Base-by-base conservation (phyloP, 257 asterid genomes). In the Solanum gandarillasii region DNA sequence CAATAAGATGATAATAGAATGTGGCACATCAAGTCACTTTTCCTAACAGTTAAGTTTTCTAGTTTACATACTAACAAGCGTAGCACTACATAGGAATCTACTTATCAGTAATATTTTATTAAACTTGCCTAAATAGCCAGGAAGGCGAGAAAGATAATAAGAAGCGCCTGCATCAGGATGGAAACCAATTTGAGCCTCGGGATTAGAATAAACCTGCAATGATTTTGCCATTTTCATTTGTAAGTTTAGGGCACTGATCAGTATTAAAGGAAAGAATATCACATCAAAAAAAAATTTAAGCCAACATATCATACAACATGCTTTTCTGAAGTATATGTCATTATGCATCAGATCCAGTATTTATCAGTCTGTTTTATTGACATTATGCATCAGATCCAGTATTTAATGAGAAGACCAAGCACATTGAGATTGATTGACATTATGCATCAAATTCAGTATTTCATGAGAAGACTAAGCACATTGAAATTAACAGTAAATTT, bases 141-240 rank as follows among this genome's bases (percentile, higher is more conserved):
- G 99, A 83, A 97, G 98, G 60, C 97, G 99, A 89, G 99, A 95
- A 88, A 97, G 98, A 94, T 93, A 96, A 92, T 96, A 96, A 25
- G 99, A 97, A 87, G 98, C 97, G 86, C 99, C 99, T 87, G 96
- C 94, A 96, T 96, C 99, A 83, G 99, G 99, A 94, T 97, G 99
- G 88, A 96, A 96, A 88, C 99, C 99, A 84, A 97, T 88, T 88
- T 97, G 98, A 89, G 92, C 98, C 91, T 97, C 99, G 3, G 99
- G 98, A 52, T 87, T 27, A n/a, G 97, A 91, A 90, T 92, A 97
- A 70, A 94, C 93, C 99, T 97, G 94, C 84, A 90, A 87, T 60
- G 29, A 29, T 81, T 81, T 81, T 81, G 39, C 85, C 85, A 81
- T 48, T 81, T 81, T 35, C 39, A 31, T 81, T 81, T 27, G 41